phyloP scores from a whole-genome alignment of 73 alveolate genomes.

The Paramecium octaurelia region DNA sequence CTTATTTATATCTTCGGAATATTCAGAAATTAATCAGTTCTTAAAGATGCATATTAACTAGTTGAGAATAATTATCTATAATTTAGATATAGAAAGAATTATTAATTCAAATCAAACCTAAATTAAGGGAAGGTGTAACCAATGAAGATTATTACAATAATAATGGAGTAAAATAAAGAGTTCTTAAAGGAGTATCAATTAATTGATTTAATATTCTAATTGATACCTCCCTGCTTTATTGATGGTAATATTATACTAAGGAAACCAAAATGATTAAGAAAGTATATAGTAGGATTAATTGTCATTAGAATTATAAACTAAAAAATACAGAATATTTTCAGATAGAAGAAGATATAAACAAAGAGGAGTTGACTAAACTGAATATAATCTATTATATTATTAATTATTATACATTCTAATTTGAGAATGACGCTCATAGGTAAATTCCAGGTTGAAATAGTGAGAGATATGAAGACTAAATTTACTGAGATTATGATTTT shows the following conservation, averaged over 20 bases:
- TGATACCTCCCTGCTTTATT: too few species aligned
- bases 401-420: not conserved
- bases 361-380: not conserved
- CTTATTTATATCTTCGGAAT: too few species aligned
- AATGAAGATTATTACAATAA: constrained; percentile 86
- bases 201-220: too few species aligned
- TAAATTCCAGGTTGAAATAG: not conserved
- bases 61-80: too few species aligned
- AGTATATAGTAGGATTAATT: too few species aligned
- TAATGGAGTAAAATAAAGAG: constrained; percentile 73
- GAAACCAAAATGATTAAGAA: too few species aligned
- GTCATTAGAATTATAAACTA: too few species aligned
- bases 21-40: too few species aligned
- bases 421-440: not conserved
- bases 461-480: not conserved
- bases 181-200: too few species aligned
- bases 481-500: not conserved
- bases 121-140: constrained; percentile 97
- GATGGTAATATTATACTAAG: too few species aligned
- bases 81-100: constrained; percentile 93
- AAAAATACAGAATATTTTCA: not conserved
- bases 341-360: not conserved
- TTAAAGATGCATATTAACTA: too few species aligned
- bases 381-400: not conserved
- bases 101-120: constrained; percentile 94